phyloP scores from a whole-genome alignment of 2,329 filamentous ascomycete genomes.

The Diplodia mutila region DNA sequence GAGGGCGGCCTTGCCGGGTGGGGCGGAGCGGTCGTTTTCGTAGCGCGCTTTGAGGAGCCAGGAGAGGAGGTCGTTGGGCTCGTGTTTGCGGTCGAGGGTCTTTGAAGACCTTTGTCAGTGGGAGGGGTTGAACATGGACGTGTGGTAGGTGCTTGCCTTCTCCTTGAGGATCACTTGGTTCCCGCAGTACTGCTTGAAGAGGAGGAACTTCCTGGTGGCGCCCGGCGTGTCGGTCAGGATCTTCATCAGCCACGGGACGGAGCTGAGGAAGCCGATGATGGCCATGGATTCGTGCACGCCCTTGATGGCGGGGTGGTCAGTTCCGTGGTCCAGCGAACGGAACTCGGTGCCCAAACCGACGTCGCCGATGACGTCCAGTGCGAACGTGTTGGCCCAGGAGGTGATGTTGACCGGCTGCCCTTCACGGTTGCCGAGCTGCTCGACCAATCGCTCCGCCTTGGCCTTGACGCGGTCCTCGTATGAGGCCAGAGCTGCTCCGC shows the following conservation, averaged over 20 bases:
- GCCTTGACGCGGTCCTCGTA: slow-evolving; percentile 41
- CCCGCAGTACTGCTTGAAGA: slow-evolving; percentile 38
- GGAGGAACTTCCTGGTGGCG: slow-evolving; percentile 32
- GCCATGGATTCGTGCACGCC: slow-evolving; percentile 43
- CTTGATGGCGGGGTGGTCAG: slow-evolving; percentile 39
- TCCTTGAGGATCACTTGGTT: slow-evolving; percentile 39
- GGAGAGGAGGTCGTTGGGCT: slow-evolving; percentile 44
- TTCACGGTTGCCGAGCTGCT: slow-evolving; percentile 33
- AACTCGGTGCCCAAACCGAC: slow-evolving; percentile 48
- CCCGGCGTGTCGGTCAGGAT: slow-evolving; percentile 38
- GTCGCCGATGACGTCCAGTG: slow-evolving; percentile 56
- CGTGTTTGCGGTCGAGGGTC: slow-evolving; percentile 29
- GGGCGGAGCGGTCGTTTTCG: slow-evolving; percentile 42
- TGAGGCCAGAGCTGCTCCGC: slow-evolving; percentile 29
- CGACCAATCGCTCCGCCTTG: slow-evolving; percentile 35
- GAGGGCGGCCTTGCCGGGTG: slow-evolving; percentile 38
- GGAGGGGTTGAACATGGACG: no score
- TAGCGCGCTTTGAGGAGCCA: slow-evolving; percentile 47
- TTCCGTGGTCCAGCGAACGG: slow-evolving; percentile 38
- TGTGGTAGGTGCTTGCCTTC: slow-evolving; percentile 30
- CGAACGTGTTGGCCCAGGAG: slow-evolving; percentile 46
- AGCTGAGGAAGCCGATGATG: slow-evolving; percentile 38
- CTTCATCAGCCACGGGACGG: slow-evolving; percentile 44
- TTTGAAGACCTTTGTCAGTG: no score
- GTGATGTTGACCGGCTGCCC: slow-evolving; percentile 34